Evolutionary conservation across 2,329 filamentous ascomycete genomes (phyloP).

Genomic region (Fusarium graminum): DNA sequence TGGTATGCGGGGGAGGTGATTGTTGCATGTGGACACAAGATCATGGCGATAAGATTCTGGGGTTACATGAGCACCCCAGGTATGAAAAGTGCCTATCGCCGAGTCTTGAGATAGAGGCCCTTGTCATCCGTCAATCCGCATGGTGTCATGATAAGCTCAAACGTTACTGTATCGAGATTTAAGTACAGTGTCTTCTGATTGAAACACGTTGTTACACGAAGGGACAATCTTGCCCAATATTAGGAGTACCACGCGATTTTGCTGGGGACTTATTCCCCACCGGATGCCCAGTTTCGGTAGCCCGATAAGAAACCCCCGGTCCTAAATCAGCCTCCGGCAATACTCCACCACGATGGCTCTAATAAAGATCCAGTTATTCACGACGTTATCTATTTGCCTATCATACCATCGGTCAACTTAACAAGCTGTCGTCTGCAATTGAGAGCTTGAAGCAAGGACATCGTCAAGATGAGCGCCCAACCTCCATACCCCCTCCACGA

Average conservation of each 20-base stretch:
- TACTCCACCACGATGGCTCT: background rate
- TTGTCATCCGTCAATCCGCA: background rate
- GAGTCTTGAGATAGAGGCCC: background rate
- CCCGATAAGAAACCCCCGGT: background rate
- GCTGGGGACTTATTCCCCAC: background rate
- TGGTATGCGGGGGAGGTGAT: background rate
- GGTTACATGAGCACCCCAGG: conserved; percentile 5
- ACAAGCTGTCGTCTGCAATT: rapidly evolving
- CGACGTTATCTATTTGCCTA: background rate
- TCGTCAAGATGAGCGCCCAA: background rate
- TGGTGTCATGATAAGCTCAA: background rate
- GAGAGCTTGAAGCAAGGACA: background rate
- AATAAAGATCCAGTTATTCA: background rate
- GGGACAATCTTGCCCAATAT: conserved; percentile 13
- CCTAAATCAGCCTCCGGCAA: conserved; percentile 13
- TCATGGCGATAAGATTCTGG: background rate
- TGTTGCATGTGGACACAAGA: conserved; percentile 1
- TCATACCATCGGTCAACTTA: background rate
- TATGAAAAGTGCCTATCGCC: background rate
- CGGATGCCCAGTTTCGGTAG: conserved; percentile 9
- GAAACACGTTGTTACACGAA: background rate
- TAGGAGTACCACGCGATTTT: background rate
- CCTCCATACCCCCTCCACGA: conserved; percentile 18
- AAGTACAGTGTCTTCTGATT: background rate
- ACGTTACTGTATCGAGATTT: background rate